Conservation (phyloP, 345 rosid genomes). For the Sisymbrium altissimum region DNA sequence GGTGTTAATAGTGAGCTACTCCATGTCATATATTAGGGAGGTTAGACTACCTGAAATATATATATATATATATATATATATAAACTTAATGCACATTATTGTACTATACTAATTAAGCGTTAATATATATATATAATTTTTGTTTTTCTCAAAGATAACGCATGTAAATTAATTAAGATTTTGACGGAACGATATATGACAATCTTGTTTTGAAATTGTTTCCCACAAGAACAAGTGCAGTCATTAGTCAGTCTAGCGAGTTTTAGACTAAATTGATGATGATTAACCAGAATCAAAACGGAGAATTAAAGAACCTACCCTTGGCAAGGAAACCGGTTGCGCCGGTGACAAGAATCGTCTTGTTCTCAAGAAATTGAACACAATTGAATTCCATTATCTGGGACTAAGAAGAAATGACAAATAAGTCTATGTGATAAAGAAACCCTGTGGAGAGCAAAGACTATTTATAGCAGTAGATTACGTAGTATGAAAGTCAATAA, state of each 20-base stretch:
- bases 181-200: not conserved
- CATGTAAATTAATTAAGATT: not conserved
- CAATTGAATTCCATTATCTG: conserved; percentile 18
- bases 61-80: no score
- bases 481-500: not conserved
- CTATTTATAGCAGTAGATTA: conserved; percentile 19
- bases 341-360: conserved; percentile 36
- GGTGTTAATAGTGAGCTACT: not conserved
- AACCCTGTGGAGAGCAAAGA: not conserved
- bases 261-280: not conserved
- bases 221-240: not conserved
- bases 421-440: not conserved
- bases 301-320: conserved; percentile 15
- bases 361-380: conserved; percentile 29
- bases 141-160: not conserved
- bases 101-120: not conserved
- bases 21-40: not conserved
- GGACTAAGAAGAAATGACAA: not conserved
- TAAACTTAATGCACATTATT: not conserved
- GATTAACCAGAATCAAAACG: not conserved
- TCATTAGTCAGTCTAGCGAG: not conserved
- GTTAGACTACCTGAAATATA: not conserved
- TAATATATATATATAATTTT: not conserved
- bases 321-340: conserved; percentile 40
- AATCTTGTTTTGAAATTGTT: not conserved